Percentiles rank a stretch among this genome's conserved stretches.
phyloP scores from a whole-genome alignment of 2,329 filamentous ascomycete species.

The Colletotrichum costaricense region DNA sequence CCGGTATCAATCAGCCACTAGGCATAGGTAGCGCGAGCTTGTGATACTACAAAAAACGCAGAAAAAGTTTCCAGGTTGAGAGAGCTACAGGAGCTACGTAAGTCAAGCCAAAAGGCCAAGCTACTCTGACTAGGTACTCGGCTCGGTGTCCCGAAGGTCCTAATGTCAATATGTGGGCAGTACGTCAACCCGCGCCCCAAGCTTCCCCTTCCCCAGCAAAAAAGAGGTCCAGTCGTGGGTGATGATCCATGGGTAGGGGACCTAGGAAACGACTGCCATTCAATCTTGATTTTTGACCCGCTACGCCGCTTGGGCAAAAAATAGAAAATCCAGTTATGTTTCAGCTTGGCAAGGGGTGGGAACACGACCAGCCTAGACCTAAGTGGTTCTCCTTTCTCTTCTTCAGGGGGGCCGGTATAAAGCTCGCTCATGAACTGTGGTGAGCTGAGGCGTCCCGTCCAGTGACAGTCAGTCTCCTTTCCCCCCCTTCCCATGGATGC shows the following conservation, averaged over 20 bases:
- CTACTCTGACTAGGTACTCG: not conserved
- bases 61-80: not conserved
- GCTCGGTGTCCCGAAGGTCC: not conserved
- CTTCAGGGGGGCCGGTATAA: not conserved
- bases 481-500: not conserved
- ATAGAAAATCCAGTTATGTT: not conserved
- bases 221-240: not conserved
- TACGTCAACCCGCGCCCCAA: slow-evolving; percentile 15
- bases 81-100: not conserved
- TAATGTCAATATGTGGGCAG: not conserved
- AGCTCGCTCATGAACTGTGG: not conserved
- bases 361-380: not conserved
- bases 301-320: not conserved
- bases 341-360: slow-evolving; percentile 8
- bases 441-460: not conserved
- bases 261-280: not conserved
- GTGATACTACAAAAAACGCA: not conserved
- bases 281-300: slow-evolving; percentile 20
- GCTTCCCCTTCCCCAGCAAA: not conserved
- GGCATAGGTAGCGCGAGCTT: not conserved
- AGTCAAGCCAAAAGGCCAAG: not conserved
- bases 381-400: not conserved
- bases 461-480: not conserved
- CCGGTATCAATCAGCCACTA: slow-evolving; percentile 15
- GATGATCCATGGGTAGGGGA: not conserved